phyloP scores from a whole-genome alignment of 2,329 filamentous ascomycete genomes.

The Leptographium lundbergii region DNA sequence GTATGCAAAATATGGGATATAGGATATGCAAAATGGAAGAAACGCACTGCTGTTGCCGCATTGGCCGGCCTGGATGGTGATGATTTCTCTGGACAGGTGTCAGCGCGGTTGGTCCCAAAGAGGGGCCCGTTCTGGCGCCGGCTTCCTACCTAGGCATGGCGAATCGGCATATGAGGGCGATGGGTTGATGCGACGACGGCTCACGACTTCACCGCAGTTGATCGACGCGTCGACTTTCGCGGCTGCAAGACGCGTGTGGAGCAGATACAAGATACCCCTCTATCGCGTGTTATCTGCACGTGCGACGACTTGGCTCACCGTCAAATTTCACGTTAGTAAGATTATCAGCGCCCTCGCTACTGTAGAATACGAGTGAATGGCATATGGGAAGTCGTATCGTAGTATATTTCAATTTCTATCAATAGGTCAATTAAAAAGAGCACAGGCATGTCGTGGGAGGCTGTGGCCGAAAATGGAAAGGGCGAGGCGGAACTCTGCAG shows the following conservation, averaged over 20 bases:
- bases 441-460: too few species aligned
- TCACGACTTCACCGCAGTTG: background rate
- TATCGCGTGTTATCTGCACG: background rate
- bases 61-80: conserved; percentile 96
- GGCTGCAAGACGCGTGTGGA: background rate
- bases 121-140: background rate
- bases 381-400: too few species aligned
- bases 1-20: background rate
- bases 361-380: background rate
- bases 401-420: too few species aligned
- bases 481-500: background rate
- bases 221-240: background rate
- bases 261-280: background rate
- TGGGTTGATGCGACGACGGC: background rate
- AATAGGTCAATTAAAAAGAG: too few species aligned
- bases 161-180: background rate
- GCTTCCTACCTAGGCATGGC: conserved; percentile 22
- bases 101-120: background rate
- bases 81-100: conserved; percentile 66
- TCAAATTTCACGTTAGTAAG: background rate
- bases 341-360: background rate
- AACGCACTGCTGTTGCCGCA: conserved; percentile 94
- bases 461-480: background rate
- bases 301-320: background rate
- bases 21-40: background rate